Evolutionary conservation across 2,329 filamentous ascomycete genomes (phyloP).

Genomic region (Sphaerostilbella broomeana): DNA sequence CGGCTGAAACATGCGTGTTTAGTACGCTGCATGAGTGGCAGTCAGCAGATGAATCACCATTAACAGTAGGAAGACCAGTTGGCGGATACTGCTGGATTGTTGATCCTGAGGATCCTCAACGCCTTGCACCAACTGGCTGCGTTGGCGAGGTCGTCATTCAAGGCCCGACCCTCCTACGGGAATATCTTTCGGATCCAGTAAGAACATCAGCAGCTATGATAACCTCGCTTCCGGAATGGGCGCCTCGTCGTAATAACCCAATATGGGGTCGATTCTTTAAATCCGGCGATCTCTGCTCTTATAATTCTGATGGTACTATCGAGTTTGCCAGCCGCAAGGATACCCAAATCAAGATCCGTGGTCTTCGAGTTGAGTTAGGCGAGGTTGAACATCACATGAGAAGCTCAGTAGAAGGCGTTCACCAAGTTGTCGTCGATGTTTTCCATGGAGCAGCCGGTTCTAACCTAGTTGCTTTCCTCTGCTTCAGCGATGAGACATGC

Average conservation of each 20-base stretch:
- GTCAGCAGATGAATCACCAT: constrained; percentile 3
- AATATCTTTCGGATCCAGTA: constrained; percentile 29
- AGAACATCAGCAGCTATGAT: constrained; percentile 10
- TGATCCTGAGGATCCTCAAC: constrained; percentile 8
- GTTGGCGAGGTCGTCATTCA: constrained; percentile 16
- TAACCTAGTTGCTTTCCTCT: constrained; percentile 10
- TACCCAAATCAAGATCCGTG: constrained; percentile 19
- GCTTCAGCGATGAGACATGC: constrained; percentile 7
- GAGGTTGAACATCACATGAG: constrained; percentile 15
- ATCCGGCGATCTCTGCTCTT: constrained; percentile 16
- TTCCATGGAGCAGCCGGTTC: constrained; percentile 6
- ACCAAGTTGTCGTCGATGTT: constrained; percentile 12
- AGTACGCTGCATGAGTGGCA: constrained; percentile 13
- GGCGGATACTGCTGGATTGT: constrained; percentile 12
- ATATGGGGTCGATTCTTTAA: constrained; percentile 14
- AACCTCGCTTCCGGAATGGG: constrained; percentile 4
- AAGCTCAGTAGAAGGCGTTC: constrained; percentile 2
- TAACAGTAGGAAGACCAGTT: constrained; percentile 10
- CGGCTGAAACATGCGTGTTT: constrained; percentile 15
- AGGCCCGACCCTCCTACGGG: constrained; percentile 36
- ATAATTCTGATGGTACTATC: constrained; percentile 15
- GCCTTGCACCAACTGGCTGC: constrained; percentile 8
- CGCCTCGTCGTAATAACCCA: not conserved
- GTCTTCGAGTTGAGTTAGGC: constrained; percentile 17
- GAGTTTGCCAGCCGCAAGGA: constrained; percentile 19